phyloP scores from a whole-genome alignment of 1,284 basidiomycete genomes.

The Moniliella sp. region DNA sequence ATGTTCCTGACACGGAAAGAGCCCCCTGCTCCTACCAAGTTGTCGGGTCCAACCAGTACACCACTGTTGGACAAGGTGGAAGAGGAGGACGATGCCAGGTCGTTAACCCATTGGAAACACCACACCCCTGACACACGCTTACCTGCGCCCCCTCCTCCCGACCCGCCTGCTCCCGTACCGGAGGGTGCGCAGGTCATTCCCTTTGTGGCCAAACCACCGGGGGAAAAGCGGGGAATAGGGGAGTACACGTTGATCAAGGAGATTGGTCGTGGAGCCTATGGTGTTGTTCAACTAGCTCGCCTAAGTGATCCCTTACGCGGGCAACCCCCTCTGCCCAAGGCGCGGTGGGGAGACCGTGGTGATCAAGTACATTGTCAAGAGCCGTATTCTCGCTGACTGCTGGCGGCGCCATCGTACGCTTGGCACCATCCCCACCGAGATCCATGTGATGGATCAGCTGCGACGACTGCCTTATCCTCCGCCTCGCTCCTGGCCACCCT shows the following conservation, averaged over 20 bases:
- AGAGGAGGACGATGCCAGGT: no score
- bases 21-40: no score
- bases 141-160: no score
- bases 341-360: conserved; percentile 43
- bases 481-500: conserved; percentile 10
- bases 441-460: conserved; percentile 74
- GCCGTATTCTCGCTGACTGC: conserved; percentile 87
- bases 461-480: conserved; percentile 46
- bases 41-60: no score
- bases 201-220: no score
- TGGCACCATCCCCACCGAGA: conserved; percentile 93
- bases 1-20: no score
- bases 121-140: no score
- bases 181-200: no score
- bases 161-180: no score
- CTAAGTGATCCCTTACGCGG: no score
- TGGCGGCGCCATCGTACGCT: conserved; percentile 84
- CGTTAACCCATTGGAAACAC: no score
- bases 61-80: no score
- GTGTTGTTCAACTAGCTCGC: conserved; percentile 70
- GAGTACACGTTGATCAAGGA: conserved; percentile 22
- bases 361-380: conserved; percentile 96
- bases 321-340: neutral
- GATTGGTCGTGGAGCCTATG: conserved; percentile 70
- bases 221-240: conserved; percentile 8